phyloP scores from a whole-genome alignment of 495 filamentous ascomycete genomes.

The Usnea hakonensis region DNA sequence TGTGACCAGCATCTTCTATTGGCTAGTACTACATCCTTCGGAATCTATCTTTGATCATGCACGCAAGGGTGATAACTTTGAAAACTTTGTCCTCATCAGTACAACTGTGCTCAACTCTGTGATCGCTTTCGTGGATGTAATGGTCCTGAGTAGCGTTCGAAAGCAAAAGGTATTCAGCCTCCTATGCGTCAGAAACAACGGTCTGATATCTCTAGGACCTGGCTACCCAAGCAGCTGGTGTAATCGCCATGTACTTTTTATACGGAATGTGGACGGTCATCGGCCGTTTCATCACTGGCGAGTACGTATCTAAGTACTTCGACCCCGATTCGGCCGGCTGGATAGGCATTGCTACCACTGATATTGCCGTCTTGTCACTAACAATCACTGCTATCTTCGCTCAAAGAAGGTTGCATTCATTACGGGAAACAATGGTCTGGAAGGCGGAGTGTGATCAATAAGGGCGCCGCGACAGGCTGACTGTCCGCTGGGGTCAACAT shows the following conservation, averaged over 20 bases:
- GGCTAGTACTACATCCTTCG: slow-evolving; percentile 30
- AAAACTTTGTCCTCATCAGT: slow-evolving; percentile 39
- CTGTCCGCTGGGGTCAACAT: background rate
- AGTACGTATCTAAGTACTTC: slow-evolving; percentile 43
- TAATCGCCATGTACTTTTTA: slow-evolving; percentile 30
- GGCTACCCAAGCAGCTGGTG: slow-evolving; percentile 28
- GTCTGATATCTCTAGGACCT: slow-evolving; percentile 29
- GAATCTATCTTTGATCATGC: slow-evolving; percentile 15
- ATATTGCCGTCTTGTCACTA: slow-evolving; percentile 4
- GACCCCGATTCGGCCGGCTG: slow-evolving; percentile 32
- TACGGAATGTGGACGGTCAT: slow-evolving; percentile 44
- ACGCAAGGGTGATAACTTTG: slow-evolving; percentile 32
- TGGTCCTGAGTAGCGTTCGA: slow-evolving; percentile 42
- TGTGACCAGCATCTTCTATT: slow-evolving; percentile 42
- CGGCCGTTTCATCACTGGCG: slow-evolving; percentile 39
- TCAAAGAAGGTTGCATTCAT: background rate
- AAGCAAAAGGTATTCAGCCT: slow-evolving; percentile 36
- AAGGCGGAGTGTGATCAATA: background rate
- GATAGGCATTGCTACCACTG: slow-evolving; percentile 22
- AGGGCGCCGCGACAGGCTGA: background rate
- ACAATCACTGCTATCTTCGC: background rate
- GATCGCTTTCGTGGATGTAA: slow-evolving; percentile 40
- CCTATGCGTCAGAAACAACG: background rate
- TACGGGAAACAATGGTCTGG: slow-evolving; percentile 2
- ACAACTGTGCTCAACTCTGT: slow-evolving; percentile 35